Base-by-base conservation (phyloP, 306 rosid genomes). In the Clitoria ternatea region DNA sequence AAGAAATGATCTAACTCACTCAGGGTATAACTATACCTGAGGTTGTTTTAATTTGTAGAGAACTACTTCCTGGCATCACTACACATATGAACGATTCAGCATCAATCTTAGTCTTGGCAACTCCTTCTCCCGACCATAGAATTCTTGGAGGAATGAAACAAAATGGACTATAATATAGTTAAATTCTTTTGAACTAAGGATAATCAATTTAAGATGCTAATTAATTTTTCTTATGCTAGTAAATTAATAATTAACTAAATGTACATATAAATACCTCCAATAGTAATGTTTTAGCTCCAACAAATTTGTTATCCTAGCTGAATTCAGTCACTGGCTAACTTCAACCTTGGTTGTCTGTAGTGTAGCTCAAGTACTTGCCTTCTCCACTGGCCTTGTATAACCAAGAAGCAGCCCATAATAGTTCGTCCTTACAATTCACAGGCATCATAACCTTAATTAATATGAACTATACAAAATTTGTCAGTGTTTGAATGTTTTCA, bases 271-370 rank as follows among this genome's bases (percentile, higher is more conserved):
- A 52, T 15, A 89, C 98, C 83, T 82, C 66, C 40, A 92, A 76
- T 5, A 88, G 82, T 76, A 93, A 72, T 20, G 84, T 81, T 32
- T 93, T 96, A 78, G 89, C 97, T 77, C 98, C 98, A 48, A 74
- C 86, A 73, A 88, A 83, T 72, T 93, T 93, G 88, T 82, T 87
- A 68, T 93, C 97, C 98, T 97, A 93, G 73, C 96, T 90, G 78
- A 90, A 90, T 80, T 90, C 97, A 32, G 87, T 43, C 7, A 65
- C 80, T 0, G 63, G 70, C 11, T 87, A 93, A 61, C 97, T 90
- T 94, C 88, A 88, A 39, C 88, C 88, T 84, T 87, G 88, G 78
- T 88, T 90, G 62, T 56, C 42, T 61, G 15, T 43, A 64, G 54
- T 73, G 84, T 90, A 93, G 24, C 50, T 77, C 76, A 90, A 79